Evolutionary conservation across 768 basidiomycete genomes (phyloP).

Genomic region (Mrakia blollopis): DNA sequence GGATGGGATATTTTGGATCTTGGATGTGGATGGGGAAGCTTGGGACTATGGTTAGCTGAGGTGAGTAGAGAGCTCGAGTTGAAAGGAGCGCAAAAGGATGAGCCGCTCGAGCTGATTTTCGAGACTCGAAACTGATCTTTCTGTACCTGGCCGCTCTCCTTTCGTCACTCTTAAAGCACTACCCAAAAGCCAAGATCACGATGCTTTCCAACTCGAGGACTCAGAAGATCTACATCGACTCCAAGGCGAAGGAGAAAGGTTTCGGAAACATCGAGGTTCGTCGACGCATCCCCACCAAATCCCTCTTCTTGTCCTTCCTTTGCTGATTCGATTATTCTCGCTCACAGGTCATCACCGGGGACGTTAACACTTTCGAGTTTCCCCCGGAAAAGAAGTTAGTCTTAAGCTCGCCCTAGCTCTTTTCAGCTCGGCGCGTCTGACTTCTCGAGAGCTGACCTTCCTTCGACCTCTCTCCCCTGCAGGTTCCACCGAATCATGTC

Average conservation of each 20-base stretch:
- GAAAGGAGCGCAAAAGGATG: not conserved
- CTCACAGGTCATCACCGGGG: conserved; percentile 59
- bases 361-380: conserved; percentile 63
- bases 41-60: conserved; percentile 61
- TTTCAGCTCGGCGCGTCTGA: too few relatives aligned
- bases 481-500: conserved; percentile 63
- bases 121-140: not conserved
- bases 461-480: too few relatives aligned
- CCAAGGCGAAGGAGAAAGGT: conserved; percentile 50
- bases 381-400: conserved; percentile 44
- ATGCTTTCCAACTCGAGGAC: conserved; percentile 65
- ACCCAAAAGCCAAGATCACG: conserved; percentile 59
- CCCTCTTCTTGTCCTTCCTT: too few relatives aligned
- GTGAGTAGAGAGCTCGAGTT: conserved; percentile 41
- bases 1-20: conserved; percentile 63
- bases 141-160: too few relatives aligned
- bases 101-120: not conserved
- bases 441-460: too few relatives aligned
- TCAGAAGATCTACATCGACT: conserved; percentile 62
- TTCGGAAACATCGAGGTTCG: conserved; percentile 55
- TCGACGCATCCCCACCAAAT: not conserved
- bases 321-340: not conserved
- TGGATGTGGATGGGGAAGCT: conserved; percentile 72
- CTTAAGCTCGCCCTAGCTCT: too few relatives aligned
- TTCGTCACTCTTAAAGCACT: conserved; percentile 42